Evolutionary conservation across 177 flowering plant genomes (phyloP), one percentile per base, ranked within the genome.

Genomic region (Vitis hybrid): DNA sequence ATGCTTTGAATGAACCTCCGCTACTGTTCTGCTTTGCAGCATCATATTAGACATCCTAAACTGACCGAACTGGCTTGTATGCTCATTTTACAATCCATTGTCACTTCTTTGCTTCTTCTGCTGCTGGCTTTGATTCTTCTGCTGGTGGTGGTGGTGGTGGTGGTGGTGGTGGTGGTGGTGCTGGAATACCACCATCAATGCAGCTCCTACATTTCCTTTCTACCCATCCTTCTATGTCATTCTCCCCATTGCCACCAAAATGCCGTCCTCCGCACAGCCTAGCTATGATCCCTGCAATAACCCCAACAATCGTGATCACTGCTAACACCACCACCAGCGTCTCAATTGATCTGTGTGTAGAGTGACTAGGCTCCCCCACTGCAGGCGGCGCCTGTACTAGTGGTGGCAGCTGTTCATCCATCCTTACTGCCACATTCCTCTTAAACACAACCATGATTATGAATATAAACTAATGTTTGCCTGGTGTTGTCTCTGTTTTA

Each of bases 151-250:
- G n/a, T 61, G 63, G 2, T 31, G 31, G 18, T 61, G 14, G 3
- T 51, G 12, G 45, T 59, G 13, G 0, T 29, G 16, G 10, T 14
- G 70, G 52, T 5, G 76, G 48, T 3, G 73, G 18, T 1, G 81
- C 39, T 1, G 87, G 75, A 59, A 86, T 63, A 7, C 97, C 93
- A 29, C 82, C 82, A 45, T 87, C 97, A 49, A 91, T 82, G 82
- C 97, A 91, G 61, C 85, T 88, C 54, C 85, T 77, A 66, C 97
- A 90, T 71, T 73, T 82, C 66, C 81, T 87, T 68, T 90, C 93
- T 1, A 88, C 86, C 93, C 94, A 91, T 19, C 97, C 93, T 82
- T 90, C 97, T 5, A 87, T 79, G 73, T 90, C 93, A 63, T 88
- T 68, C 54, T 87, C 95, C 2, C 88, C 91, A 50, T 19, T 72